Conservation (phyloP, 805 yeast species). For the Debaryomyces prosopidis region DNA sequence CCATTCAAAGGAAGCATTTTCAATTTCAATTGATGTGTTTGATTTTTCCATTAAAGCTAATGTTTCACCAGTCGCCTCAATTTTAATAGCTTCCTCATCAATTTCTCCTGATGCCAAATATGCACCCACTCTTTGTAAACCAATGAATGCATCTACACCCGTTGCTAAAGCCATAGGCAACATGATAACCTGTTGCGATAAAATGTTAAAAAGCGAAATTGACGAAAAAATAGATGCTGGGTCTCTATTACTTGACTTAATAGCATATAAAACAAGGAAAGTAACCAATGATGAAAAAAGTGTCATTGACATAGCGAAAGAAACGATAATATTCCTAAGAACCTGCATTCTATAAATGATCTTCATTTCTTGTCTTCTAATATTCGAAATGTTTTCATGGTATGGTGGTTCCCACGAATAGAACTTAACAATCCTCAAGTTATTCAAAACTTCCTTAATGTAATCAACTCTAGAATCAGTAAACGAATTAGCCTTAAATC, state of each 20-base stretch:
- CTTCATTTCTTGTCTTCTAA: constrained; percentile 63
- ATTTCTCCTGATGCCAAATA: constrained; percentile 48
- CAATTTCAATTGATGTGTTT: constrained; percentile 20
- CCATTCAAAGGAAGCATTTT: constrained; percentile 30
- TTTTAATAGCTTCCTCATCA: constrained; percentile 30
- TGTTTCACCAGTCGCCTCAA: constrained; percentile 26
- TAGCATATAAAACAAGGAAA: constrained; percentile 38
- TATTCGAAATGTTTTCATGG: constrained; percentile 49
- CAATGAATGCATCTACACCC: constrained; percentile 66
- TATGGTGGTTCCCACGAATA: constrained; percentile 93
- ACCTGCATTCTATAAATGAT: constrained; percentile 64
- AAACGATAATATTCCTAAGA: constrained; percentile 58
- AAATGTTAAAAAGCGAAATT: constrained; percentile 61
- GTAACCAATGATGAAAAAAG: constrained; percentile 67
- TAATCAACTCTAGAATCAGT: constrained; percentile 78
- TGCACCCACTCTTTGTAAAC: constrained; percentile 56
- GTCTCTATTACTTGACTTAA: constrained; percentile 30
- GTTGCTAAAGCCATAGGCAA: constrained; percentile 71
- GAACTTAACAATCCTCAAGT: constrained; percentile 79
- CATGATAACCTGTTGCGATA: constrained; percentile 63
- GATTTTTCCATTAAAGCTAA: constrained; percentile 22
- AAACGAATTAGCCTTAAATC: constrained; percentile 56
- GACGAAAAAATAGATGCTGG: constrained; percentile 74
- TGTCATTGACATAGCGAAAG: constrained; percentile 68
- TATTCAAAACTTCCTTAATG: constrained; percentile 75